These are phyloP conservation scores for Geosmithia flava DNA, from an alignment of 2,329 filamentous ascomycete genomes.

Conservation along the genomic window DNA sequence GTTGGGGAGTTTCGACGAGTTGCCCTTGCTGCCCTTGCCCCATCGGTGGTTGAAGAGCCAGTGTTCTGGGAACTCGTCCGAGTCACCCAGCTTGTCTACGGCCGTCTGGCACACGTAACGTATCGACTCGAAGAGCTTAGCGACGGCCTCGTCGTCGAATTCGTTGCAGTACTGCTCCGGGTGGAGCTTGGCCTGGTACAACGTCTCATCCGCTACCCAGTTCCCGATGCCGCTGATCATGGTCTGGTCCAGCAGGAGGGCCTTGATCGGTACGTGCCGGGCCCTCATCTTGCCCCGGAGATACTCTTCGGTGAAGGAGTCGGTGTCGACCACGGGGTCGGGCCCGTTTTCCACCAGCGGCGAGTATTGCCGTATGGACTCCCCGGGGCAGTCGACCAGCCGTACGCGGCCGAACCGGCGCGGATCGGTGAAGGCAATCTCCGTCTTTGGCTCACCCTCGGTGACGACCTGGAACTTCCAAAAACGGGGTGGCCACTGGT, in stretches of 20 bases:
- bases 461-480: conserved; percentile 77
- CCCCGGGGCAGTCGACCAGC: conserved; percentile 67
- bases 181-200: conserved; percentile 81
- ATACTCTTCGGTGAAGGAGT: conserved; percentile 66
- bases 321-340: conserved; percentile 76
- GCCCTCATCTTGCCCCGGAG: conserved; percentile 56
- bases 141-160: conserved; percentile 59
- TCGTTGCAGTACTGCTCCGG: conserved; percentile 89
- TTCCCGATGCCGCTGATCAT: conserved; percentile 91
- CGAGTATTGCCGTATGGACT: conserved; percentile 60
- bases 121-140: conserved; percentile 58
- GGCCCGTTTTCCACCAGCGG: conserved; percentile 88
- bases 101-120: conserved; percentile 71
- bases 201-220: conserved; percentile 91
- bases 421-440: conserved; percentile 74
- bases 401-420: conserved; percentile 69
- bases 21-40: conserved; percentile 75
- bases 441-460: conserved; percentile 33
- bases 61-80: conserved; percentile 68
- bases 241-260: conserved; percentile 74
- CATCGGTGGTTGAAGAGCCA: conserved; percentile 88
- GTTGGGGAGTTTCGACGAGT: conserved; percentile 57
- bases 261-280: conserved; percentile 81
- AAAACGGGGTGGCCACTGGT: conserved; percentile 75
- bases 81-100: conserved; percentile 68